A percentile compares a stretch with the other conserved stretches of the same genome.
Conservation (phyloP, 2,329 filamentous ascomycete genomes). For the Diaporthe sp. region DNA sequence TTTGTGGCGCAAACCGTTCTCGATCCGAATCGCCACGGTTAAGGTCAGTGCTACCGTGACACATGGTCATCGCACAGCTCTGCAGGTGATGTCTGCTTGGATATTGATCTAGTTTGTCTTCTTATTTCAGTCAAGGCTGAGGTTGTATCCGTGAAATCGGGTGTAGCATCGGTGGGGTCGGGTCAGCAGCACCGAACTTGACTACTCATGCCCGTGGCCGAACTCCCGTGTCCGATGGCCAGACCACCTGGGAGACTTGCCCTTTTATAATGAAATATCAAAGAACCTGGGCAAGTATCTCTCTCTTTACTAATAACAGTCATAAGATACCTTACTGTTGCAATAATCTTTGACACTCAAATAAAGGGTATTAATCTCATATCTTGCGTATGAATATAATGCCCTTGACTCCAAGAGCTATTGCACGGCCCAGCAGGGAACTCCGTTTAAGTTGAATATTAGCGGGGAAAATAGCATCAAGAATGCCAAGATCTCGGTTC, state of each 20-base stretch:
- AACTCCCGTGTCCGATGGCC: background rate
- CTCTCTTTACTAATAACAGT: background rate
- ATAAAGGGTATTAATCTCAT: too few species aligned
- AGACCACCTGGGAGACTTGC: background rate
- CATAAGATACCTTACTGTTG: background rate
- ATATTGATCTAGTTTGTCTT: background rate
- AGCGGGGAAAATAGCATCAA: background rate
- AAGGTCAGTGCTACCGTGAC: too few species aligned
- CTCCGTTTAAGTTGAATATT: too few species aligned
- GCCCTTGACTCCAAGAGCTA: too few species aligned
- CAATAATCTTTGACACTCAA: background rate
- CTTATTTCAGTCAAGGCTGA: background rate
- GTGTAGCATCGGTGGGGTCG: background rate
- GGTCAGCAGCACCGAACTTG: background rate
- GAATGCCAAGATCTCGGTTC: background rate
- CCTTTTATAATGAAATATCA: background rate
- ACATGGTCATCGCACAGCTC: background rate
- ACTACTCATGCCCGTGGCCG: background rate
- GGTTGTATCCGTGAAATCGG: too few species aligned
- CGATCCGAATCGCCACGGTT: too few species aligned
- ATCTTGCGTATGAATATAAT: too few species aligned
- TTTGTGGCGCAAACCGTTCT: too few species aligned
- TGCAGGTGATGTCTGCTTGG: too few species aligned
- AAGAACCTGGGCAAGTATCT: background rate
- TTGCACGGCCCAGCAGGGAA: too few species aligned